Evolutionary conservation across 768 basidiomycete genomes (phyloP).

Genomic region (Mycena capillaripes): DNA sequence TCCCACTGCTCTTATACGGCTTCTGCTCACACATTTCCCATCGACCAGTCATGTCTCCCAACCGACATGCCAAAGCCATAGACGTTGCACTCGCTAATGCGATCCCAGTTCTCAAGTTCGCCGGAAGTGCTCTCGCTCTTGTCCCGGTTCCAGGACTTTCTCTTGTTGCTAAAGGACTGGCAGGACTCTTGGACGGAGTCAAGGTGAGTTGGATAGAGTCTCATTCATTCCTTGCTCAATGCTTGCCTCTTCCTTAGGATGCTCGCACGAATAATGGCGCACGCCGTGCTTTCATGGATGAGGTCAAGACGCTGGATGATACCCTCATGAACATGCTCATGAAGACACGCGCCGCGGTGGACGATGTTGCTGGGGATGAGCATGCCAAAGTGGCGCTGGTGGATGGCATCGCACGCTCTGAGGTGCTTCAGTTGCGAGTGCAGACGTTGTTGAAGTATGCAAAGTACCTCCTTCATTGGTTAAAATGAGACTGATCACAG

Average conservation of each 20-base stretch:
- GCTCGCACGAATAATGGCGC: slow-evolving; percentile 6
- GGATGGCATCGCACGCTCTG: not conserved
- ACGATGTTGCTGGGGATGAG: not conserved
- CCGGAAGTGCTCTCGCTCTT: not conserved
- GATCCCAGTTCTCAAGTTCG: slow-evolving; percentile 11
- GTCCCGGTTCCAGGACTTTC: slow-evolving; percentile 5
- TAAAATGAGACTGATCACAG: not conserved
- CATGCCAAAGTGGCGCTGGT: not conserved
- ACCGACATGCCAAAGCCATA: not conserved
- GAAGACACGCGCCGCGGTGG: not conserved
- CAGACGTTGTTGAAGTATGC: slow-evolving; percentile 2
- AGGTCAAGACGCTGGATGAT: not conserved
- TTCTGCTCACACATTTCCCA: no score
- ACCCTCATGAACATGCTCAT: not conserved
- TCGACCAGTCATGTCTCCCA: slow-evolving; percentile 1
- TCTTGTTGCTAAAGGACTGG: slow-evolving; percentile 3
- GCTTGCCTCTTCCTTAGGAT: not conserved
- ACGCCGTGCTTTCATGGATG: slow-evolving; percentile 1
- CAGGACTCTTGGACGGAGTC: not conserved
- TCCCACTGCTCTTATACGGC: no score
- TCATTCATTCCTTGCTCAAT: slow-evolving; percentile 1
- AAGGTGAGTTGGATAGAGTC: not conserved
- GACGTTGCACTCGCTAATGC: slow-evolving; percentile 8
- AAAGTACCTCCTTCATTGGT: not conserved
- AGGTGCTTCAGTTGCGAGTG: not conserved